Evolutionary conservation across 805 yeast species (phyloP), one percentile per base, ranked within the genome.

Genomic region (Yamadazyma sp.): DNA sequence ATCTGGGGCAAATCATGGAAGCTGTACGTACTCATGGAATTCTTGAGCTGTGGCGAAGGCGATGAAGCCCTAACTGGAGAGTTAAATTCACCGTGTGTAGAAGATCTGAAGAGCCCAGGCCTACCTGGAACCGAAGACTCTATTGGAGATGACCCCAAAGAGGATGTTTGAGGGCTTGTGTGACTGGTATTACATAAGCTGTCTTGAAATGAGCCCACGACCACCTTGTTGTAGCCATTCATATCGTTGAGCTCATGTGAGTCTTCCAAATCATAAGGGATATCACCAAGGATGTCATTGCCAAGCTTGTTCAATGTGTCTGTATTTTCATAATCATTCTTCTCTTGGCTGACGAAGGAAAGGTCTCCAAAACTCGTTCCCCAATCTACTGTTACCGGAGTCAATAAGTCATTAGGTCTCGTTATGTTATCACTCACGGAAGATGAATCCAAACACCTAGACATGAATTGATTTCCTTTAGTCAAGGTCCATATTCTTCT

Each of bases 381-480:
- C 95, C 93, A 86, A 0, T 80, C 67, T 4, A 73, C 52, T 0
- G 85, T 62, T 0, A 70, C 67, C 6, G 71, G 58, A 1, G 78
- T 67, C 19, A 87, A 53, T 28, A 75, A 72, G 34, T 79, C 80
- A 5, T 75, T 54, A 43, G 71, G 49, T 63, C 63, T 49, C 4
- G 55, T 32, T 4, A 67, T 48, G 36, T 59, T 57, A 6, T 52
- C 49, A 26, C 40, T 33, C 13, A 48, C 43, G 7, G 28, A 22
- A 11, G 35, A 26, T 6, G 47, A 52, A 38, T 60, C 64, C 28
- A 67, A 47, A 44, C 59, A 60, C 44, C 64, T 60, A 10, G 70
- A 48, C 3, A 58, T 52, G 43, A 67, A 67, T 17, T 54, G 59
- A 43, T 68, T 68, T 12, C 64, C 55, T 43, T 67, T 68, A 12